Conservation (phyloP, 2,329 filamentous ascomycete genomes). For the Aspergillus melleus region DNA sequence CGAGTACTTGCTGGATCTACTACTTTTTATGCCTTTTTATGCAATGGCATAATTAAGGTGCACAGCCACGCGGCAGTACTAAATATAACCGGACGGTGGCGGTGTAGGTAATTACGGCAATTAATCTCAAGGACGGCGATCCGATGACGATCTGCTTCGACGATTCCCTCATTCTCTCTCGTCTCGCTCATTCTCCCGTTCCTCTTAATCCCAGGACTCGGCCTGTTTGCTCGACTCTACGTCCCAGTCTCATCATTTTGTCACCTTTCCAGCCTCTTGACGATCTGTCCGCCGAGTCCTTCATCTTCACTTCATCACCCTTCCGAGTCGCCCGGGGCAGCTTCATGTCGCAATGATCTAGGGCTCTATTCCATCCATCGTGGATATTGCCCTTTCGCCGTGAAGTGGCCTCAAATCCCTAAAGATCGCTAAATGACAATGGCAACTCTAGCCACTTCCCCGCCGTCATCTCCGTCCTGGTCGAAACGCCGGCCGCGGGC, state of each 20-base stretch:
- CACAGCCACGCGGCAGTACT: background rate
- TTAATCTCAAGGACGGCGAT: background rate
- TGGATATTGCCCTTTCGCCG: background rate
- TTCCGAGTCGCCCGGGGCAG: background rate
- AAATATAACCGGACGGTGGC: background rate
- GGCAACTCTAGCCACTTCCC: slow-evolving; percentile 40
- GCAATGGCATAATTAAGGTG: no score
- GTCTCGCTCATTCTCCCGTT: background rate
- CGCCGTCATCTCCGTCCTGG: slow-evolving; percentile 41
- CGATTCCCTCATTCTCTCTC: background rate
- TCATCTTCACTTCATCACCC: background rate
- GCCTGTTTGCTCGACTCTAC: no score
- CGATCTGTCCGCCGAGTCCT: no score
- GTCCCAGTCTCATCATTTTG: background rate
- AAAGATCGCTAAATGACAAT: slow-evolving; percentile 21
- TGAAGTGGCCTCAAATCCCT: background rate
- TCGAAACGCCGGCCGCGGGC: slow-evolving; percentile 43
- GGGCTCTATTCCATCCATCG: background rate
- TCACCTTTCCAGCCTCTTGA: no score
- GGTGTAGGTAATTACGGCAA: background rate
- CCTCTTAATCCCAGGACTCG: background rate
- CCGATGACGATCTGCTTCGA: background rate
- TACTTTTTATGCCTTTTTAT: no score
- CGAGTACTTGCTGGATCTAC: background rate
- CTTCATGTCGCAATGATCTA: background rate